phyloP scores from a whole-genome alignment of 225 moss, liverwort and hornwort species.

The Climacium dendroides region DNA sequence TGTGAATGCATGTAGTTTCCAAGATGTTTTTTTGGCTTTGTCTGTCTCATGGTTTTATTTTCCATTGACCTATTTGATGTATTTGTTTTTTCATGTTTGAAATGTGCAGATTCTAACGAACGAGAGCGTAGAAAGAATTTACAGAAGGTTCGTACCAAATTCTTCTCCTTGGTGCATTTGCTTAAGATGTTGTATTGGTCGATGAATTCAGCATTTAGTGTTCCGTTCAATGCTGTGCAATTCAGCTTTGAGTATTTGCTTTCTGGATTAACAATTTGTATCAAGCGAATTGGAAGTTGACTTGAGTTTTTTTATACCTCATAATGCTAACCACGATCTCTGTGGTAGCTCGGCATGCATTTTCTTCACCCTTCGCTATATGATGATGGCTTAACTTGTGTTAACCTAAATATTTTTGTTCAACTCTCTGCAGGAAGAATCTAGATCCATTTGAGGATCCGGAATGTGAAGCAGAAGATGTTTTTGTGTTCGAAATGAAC shows the following conservation, averaged over 20 bases:
- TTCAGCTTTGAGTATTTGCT: not conserved
- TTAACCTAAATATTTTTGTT: not conserved
- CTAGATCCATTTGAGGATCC: conserved; percentile 75
- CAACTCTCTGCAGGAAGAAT: conserved; percentile 39
- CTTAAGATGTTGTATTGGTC: not conserved
- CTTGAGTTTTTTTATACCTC: not conserved
- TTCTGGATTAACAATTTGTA: not conserved
- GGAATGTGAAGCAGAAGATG: conserved; percentile 82
- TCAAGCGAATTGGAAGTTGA: not conserved
- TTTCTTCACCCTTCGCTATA: not conserved
- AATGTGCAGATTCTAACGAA: conserved; percentile 32
- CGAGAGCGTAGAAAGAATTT: conserved; percentile 20
- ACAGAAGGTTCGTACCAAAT: conserved; percentile 25
- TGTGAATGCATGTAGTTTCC: not conserved
- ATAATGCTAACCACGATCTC: not conserved
- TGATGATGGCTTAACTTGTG: not conserved
- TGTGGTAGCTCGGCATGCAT: not conserved
- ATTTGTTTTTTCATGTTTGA: not conserved
- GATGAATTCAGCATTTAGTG: not conserved
- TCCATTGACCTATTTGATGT: not conserved
- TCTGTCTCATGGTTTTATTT: not conserved
- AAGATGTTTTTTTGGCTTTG: not conserved
- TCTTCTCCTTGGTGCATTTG: not conserved
- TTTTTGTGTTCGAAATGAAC: conserved; percentile 86
- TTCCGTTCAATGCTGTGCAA: not conserved